Percentiles rank a stretch among this genome's conserved stretches.
These are phyloP conservation scores for Pyropia yezoensis DNA, from an alignment of 23 red algal species.

Conservation along the genomic window DNA sequence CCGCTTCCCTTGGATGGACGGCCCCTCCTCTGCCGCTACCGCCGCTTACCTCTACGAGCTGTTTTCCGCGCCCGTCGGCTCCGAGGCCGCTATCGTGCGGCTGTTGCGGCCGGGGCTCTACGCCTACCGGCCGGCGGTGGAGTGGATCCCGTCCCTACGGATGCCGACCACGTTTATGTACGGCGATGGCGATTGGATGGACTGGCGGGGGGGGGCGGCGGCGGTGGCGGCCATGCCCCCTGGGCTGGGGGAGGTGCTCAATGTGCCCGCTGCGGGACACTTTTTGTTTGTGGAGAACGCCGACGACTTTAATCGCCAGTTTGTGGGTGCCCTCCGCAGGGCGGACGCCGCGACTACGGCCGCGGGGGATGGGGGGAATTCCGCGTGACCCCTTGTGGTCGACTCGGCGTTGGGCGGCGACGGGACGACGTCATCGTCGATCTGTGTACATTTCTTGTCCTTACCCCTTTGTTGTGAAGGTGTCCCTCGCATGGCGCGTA, in stretches of 20 bases:
- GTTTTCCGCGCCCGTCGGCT: constrained; percentile 8
- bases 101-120: constrained; percentile 33
- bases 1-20: constrained; percentile 11
- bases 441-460: too few species aligned
- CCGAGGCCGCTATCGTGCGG: constrained; percentile 31
- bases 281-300: constrained; percentile 43
- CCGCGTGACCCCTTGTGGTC: too few species aligned
- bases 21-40: background rate
- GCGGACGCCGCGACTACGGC: too few species aligned
- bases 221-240: too few species aligned
- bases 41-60: constrained; percentile 26
- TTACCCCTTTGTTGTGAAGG: too few species aligned
- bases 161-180: constrained; percentile 25
- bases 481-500: too few species aligned
- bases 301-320: constrained; percentile 10
- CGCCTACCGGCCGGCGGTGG: constrained; percentile 19
- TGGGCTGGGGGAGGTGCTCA: background rate
- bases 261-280: constrained; percentile 12
- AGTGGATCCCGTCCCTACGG: constrained; percentile 5
- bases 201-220: constrained; percentile 1
- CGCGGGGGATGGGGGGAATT: too few species aligned
- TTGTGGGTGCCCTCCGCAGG: constrained; percentile 1
- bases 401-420: too few species aligned
- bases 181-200: constrained; percentile 64
- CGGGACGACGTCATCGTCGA: too few species aligned